Evolutionary conservation across 2,329 filamentous ascomycete species (phyloP), one percentile per base, ranked within the genome.

Genomic region (Sclerotinia subarctica): DNA sequence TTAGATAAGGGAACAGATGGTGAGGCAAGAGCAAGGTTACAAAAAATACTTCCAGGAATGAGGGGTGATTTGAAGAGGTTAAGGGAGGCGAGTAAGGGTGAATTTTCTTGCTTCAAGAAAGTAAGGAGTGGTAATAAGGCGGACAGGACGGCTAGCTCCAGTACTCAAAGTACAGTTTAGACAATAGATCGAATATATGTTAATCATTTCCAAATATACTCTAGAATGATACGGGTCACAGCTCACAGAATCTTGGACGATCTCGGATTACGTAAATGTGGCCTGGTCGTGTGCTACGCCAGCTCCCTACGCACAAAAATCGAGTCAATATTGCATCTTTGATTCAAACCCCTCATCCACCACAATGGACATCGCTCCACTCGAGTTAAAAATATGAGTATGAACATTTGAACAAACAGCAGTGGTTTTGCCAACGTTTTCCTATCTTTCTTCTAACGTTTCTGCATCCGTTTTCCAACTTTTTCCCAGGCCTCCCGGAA

Each of bases 31-130:
- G 85, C 88, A 15, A 84, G 86, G 69, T 81, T 99, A 73, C 94
- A 98, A 81, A 88, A 86, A 66, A 94, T 98, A 81, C 80, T 99
- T 72, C 91, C 92, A 2, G 93, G 94, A 77, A 93, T 99, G 91
- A 87, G 94, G 70, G 89, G 86, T 62, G 89, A 94, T 57, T 81
- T 99, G 72, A 98, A 97, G 85, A 87, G 87, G 73, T 81, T 97
- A 72, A 84, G 92, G 68, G 93, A 96, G 76, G 87, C 88, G 56
- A 94, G 90, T 73, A 90, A 90, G 80, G 92, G 89, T 71, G 92
- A 96, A 78, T 97, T 97, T 82, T 87, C 89, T n/a, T 94, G 91
- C 78, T 94, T 94, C 78, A 89, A 86, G 78, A 91, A 89, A 78
- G 59, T 64, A 32, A 74, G 75, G 68, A 72, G 70, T 44, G 68